Evolutionary conservation across 306 rosid species (phyloP).

Genomic region (Vachellia collinsii): DNA sequence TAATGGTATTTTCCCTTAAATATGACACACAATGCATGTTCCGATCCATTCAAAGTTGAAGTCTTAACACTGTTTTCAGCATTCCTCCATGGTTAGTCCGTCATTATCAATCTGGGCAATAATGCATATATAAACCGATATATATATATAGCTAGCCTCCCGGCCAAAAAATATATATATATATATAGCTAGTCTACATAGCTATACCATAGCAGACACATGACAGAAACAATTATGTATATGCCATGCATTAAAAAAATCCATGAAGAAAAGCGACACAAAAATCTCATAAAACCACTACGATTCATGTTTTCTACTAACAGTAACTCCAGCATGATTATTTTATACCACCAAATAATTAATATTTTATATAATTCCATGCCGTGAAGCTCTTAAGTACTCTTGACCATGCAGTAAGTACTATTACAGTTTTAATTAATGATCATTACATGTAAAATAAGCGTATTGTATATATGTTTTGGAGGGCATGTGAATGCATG

Average conservation of each 20-base stretch:
- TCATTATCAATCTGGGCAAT: neutral
- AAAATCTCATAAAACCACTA: neutral
- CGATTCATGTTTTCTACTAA: neutral
- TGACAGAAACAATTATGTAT: neutral
- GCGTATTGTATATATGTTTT: neutral
- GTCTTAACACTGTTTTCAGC: neutral
- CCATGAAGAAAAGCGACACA: neutral
- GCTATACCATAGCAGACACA: neutral
- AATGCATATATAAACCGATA: neutral
- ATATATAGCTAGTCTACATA: neutral
- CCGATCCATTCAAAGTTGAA: neutral
- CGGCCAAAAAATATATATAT: no score
- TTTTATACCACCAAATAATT: neutral
- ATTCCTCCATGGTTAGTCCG: neutral
- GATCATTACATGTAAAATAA: neutral
- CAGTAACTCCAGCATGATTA: no score
- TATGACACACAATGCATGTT: neutral
- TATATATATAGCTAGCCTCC: no score
- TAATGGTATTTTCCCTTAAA: neutral
- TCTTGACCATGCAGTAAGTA: neutral
- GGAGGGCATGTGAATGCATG: neutral
- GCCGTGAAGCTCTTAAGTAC: neutral
- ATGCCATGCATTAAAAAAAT: neutral
- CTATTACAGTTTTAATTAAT: neutral
- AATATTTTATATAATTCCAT: neutral